These are phyloP conservation scores for Tricholoma bakamatsutake DNA, from an alignment of 768 basidiomycete species.

Conservation along the genomic window DNA sequence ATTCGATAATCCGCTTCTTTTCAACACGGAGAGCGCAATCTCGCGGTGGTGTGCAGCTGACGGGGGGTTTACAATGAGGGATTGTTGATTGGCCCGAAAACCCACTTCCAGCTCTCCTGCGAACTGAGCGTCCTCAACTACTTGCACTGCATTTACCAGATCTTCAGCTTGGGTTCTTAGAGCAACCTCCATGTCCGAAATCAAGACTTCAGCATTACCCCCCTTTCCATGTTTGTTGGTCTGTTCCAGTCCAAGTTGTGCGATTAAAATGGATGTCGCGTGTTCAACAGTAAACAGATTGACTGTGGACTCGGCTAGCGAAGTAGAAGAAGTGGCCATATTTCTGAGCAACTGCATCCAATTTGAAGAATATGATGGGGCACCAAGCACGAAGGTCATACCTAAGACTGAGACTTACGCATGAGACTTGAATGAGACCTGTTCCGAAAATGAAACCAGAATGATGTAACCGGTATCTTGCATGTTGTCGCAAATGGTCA, in stretches of 20 bases:
- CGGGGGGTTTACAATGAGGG: neutral
- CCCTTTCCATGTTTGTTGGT: slow-evolving; percentile 26
- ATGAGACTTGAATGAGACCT: neutral
- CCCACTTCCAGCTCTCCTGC: slow-evolving; percentile 40
- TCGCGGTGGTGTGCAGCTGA: neutral
- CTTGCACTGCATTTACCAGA: slow-evolving; percentile 20
- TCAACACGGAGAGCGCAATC: neutral
- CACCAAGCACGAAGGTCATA: neutral
- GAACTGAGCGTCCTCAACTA: slow-evolving; percentile 31
- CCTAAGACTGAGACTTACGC: neutral
- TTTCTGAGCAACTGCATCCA: neutral
- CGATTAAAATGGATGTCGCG: neutral
- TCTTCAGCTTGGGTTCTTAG: slow-evolving; percentile 35
- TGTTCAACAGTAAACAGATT: neutral
- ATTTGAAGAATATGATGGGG: neutral
- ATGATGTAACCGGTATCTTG: neutral
- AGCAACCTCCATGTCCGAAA: slow-evolving; percentile 41
- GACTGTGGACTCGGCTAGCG: neutral
- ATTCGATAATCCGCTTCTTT: neutral
- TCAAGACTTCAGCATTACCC: slow-evolving; percentile 20
- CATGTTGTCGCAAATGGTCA: neutral
- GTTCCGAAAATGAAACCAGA: neutral
- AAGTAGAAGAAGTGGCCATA: neutral
- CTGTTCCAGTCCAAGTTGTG: neutral
- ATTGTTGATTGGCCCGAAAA: slow-evolving; percentile 25